A percentile compares a stretch with the other conserved stretches of the same genome.
These are phyloP conservation scores for Cordyceps tenuipes DNA, from an alignment of 2,329 filamentous ascomycete species.

Conservation along the genomic window DNA sequence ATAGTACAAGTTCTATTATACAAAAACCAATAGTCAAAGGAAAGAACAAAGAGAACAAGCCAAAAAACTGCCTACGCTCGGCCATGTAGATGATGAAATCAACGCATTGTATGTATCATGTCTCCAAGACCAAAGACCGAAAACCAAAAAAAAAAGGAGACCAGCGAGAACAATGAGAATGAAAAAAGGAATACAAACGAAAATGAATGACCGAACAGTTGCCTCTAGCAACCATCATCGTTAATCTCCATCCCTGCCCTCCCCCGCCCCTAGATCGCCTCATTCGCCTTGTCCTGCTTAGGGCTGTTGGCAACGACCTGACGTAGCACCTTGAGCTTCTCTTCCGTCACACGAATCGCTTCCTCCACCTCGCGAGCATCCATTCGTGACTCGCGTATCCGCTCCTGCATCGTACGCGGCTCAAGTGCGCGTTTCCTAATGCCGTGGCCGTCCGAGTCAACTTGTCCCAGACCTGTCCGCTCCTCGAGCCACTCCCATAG, in stretches of 20 bases:
- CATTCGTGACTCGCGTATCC: constrained; percentile 52
- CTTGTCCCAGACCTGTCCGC: constrained; percentile 62
- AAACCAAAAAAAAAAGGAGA: neutral
- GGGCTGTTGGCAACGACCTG: constrained; percentile 52
- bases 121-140: neutral
- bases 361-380: constrained; percentile 66
- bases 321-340: constrained; percentile 71
- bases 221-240: neutral
- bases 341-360: constrained; percentile 78
- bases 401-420: constrained; percentile 51
- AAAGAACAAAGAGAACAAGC: constrained; percentile 5
- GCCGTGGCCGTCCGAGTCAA: constrained; percentile 28
- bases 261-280: neutral
- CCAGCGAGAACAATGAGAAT: neutral
- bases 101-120: neutral
- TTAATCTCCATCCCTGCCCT: neutral
- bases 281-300: constrained; percentile 16
- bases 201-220: neutral
- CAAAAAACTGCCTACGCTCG: constrained; percentile 2
- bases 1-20: constrained; percentile 6
- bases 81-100: constrained; percentile 6
- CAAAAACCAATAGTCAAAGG: neutral
- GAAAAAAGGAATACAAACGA: constrained; percentile 3
- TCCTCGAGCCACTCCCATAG: constrained; percentile 93
- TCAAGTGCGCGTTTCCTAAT: constrained; percentile 42